Base-by-base conservation (phyloP, 352 stramenopile genomes). In the Saprolegnia parasitica region DNA sequence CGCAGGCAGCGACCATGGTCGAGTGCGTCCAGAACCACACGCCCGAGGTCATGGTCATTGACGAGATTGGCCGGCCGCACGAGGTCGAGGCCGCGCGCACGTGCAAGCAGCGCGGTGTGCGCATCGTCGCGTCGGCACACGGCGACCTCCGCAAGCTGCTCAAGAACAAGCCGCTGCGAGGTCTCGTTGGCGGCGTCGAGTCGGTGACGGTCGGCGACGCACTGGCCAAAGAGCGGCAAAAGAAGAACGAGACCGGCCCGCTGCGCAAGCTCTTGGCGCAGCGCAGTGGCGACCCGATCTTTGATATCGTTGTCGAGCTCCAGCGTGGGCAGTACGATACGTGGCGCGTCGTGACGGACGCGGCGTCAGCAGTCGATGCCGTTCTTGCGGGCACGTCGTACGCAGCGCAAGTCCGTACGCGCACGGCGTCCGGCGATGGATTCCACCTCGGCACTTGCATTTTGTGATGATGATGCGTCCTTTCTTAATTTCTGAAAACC, bases 71-170 rank as follows among this genome's bases (percentile, higher is more conserved):
- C 45, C 77, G 87, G 24, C 81, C 80, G 10, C 77, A 72, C 18
- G 90, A 97, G 56, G 89, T 96, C 23, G 74, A 85, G 63, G 79
- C 84, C 29, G 83, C 86, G 23, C 78, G 73, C 13, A 93, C 84
- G 10, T 77, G 79, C 64, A 83, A 84, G 11, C 76, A 95, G 72
- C 79, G 89, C 23, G 89, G 89, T 21, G 85, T 91, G 10, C 78
- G 89, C 15, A 66, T 96, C 45, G 88, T 97, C 50, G 89, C 89
- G n/a, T 95, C 83, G 63, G 87, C 88, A 0, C 88, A 97, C 58
- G 90, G 89, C 45, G 79, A 94, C 67, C 79, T 97, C n/a, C 75
- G 78, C 8, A 78, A 78, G 50, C 65, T 98, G 18, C 74, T 98
- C 10, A 84, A 89, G 71, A 96, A 98, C 72, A 71, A 77, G 21